These are phyloP conservation scores for Diplodia sapinea DNA, from an alignment of 2,329 filamentous ascomycete species.

Conservation along the genomic window DNA sequence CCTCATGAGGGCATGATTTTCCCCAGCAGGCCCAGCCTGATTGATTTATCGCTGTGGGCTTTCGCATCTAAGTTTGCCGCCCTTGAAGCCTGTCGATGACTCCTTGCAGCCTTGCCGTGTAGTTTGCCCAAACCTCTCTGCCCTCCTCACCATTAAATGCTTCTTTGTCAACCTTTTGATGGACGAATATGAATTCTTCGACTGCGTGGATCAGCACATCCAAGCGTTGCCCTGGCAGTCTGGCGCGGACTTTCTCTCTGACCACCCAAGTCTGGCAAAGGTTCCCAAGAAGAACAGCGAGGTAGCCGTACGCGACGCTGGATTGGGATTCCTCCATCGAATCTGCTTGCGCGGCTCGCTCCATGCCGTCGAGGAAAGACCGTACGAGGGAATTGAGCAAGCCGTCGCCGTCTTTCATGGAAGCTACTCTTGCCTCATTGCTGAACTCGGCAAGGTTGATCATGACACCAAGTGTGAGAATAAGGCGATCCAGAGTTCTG, in stretches of 20 bases:
- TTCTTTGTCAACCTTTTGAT: slow-evolving; percentile 61
- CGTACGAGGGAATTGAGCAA: slow-evolving; percentile 66
- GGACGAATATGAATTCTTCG: slow-evolving; percentile 66
- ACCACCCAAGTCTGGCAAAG: slow-evolving; percentile 66
- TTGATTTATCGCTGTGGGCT: not conserved
- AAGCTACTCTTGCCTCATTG: slow-evolving; percentile 56
- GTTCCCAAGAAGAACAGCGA: slow-evolving; percentile 83
- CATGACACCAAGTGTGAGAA: slow-evolving; percentile 79
- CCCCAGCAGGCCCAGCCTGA: not conserved
- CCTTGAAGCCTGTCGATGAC: slow-evolving; percentile 56
- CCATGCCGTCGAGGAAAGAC: slow-evolving; percentile 71
- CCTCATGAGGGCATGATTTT: not conserved
- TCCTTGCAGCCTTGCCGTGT: slow-evolving; percentile 60
- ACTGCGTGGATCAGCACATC: slow-evolving; percentile 61
- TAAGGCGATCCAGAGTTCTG: slow-evolving; percentile 67
- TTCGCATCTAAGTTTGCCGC: not conserved
- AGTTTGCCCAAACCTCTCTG: slow-evolving; percentile 53
- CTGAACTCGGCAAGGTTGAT: slow-evolving; percentile 89
- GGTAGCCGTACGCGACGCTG: slow-evolving; percentile 84
- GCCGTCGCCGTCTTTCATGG: slow-evolving; percentile 43
- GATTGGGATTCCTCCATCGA: slow-evolving; percentile 72
- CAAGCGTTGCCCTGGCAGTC: slow-evolving; percentile 53
- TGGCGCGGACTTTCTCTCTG: slow-evolving; percentile 49
- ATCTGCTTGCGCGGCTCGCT: slow-evolving; percentile 63
- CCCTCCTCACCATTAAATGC: slow-evolving; percentile 54